Conservation (phyloP, 768 basidiomycete species). For the Termitomyces heimii region DNA sequence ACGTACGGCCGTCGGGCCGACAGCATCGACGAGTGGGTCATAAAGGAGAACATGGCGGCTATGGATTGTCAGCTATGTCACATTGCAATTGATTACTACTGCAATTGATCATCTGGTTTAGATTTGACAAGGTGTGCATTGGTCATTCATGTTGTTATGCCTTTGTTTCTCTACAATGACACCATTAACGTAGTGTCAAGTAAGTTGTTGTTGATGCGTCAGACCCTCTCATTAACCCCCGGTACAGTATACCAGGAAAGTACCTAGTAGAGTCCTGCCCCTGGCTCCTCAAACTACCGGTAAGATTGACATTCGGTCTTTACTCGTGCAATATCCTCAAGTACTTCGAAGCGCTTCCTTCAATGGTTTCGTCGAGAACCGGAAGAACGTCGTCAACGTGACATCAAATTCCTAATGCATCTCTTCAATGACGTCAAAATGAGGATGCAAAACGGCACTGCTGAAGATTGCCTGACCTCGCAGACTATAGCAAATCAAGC, state of each 20-base stretch:
- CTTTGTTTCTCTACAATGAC: background rate
- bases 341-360: constrained; percentile 21
- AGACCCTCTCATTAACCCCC: background rate
- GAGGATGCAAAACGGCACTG: constrained; percentile 32
- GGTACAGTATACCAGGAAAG: constrained; percentile 39
- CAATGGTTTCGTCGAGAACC: constrained; percentile 41
- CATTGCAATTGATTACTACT: background rate
- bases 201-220: background rate
- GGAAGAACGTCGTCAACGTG: constrained; percentile 29
- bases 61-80: constrained; percentile 31
- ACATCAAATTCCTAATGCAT: constrained; percentile 33
- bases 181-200: background rate
- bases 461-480: constrained; percentile 33
- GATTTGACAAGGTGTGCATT: constrained; percentile 1
- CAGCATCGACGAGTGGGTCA: constrained; percentile 40
- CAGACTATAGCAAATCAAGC: constrained; percentile 29
- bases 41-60: constrained; percentile 38
- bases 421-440: constrained; percentile 36
- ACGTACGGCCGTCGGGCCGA: constrained; percentile 37
- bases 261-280: constrained; percentile 44
- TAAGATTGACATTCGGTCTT: constrained; percentile 10
- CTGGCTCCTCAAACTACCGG: constrained; percentile 39
- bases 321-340: background rate
- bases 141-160: background rate
- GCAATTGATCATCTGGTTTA: background rate